phyloP scores from a whole-genome alignment of 441 rosid species.

The Gossypium davidsonii region DNA sequence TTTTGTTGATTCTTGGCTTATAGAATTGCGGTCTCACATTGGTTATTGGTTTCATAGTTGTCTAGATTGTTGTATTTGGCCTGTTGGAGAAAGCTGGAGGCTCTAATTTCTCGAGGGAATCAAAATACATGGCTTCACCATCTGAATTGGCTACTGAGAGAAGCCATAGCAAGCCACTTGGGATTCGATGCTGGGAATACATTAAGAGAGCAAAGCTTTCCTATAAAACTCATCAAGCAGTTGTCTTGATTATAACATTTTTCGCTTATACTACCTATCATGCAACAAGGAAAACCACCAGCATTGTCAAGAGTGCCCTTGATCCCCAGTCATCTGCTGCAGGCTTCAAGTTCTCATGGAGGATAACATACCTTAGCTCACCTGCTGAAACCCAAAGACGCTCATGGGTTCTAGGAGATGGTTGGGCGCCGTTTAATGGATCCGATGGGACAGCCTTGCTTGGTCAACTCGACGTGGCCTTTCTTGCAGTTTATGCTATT shows the following conservation, averaged over 20 bases:
- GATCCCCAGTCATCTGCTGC: slow-evolving; percentile 62
- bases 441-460: slow-evolving; percentile 65
- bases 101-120: slow-evolving; percentile 15
- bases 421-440: slow-evolving; percentile 83
- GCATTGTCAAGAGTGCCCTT: slow-evolving; percentile 83
- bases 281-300: slow-evolving; percentile 75
- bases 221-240: slow-evolving; percentile 53
- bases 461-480: slow-evolving; percentile 80
- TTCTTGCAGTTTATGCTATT: slow-evolving; percentile 66
- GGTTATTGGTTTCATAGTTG: slow-evolving; percentile 12
- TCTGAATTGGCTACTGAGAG: slow-evolving; percentile 22
- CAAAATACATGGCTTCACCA: slow-evolving; percentile 43
- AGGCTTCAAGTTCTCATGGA: slow-evolving; percentile 42
- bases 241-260: slow-evolving; percentile 77
- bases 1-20: neutral
- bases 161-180: slow-evolving; percentile 40
- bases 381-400: slow-evolving; percentile 25
- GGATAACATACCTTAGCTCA: slow-evolving; percentile 15
- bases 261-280: slow-evolving; percentile 76
- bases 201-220: slow-evolving; percentile 46
- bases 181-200: slow-evolving; percentile 52
- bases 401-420: slow-evolving; percentile 36
- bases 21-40: slow-evolving; percentile 6
- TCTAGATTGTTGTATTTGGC: slow-evolving; percentile 21
- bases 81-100: slow-evolving; percentile 11